phyloP scores from a whole-genome alignment of 768 basidiomycete genomes.

The Termitomyces bulborhizus region DNA sequence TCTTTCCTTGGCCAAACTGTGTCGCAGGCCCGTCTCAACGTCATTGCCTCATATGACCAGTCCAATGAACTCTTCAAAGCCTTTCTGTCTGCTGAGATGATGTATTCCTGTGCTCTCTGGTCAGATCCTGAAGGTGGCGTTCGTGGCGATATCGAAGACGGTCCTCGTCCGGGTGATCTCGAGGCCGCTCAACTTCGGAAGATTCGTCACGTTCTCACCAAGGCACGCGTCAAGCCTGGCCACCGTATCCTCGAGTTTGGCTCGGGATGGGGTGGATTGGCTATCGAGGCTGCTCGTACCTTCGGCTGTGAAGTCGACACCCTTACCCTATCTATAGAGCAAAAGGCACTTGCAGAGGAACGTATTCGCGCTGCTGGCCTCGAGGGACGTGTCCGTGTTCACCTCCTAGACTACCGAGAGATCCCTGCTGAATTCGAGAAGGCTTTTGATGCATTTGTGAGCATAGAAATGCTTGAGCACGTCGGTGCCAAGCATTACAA shows the following conservation, averaged over 20 bases:
- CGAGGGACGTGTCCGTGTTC: slow-evolving; percentile 68
- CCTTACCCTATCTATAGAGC: slow-evolving; percentile 81
- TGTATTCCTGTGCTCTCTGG: slow-evolving; percentile 91
- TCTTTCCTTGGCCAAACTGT: slow-evolving; percentile 70
- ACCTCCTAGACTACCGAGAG: slow-evolving; percentile 87
- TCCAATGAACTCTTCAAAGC: slow-evolving; percentile 87
- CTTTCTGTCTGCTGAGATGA: slow-evolving; percentile 87
- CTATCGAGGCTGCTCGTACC: slow-evolving; percentile 74
- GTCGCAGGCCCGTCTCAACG: slow-evolving; percentile 71
- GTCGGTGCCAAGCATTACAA: slow-evolving; percentile 54
- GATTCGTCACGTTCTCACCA: slow-evolving; percentile 71
- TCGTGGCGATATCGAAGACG: slow-evolving; percentile 56
- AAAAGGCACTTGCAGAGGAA: slow-evolving; percentile 83
- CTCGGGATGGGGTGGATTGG: slow-evolving; percentile 89
- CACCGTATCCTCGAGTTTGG: slow-evolving; percentile 87
- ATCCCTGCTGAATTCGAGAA: slow-evolving; percentile 79
- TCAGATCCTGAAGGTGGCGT: slow-evolving; percentile 75
- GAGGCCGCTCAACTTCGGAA: slow-evolving; percentile 82
- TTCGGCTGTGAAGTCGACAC: slow-evolving; percentile 86
- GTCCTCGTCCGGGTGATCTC: slow-evolving; percentile 59
- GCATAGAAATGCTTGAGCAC: slow-evolving; percentile 79
- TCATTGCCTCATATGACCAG: slow-evolving; percentile 86
- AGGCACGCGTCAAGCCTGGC: slow-evolving; percentile 72
- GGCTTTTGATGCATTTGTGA: slow-evolving; percentile 72
- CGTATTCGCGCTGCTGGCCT: slow-evolving; percentile 70